Evolutionary conservation across 2,329 filamentous ascomycete genomes (phyloP).

Genomic region (Alternaria incomplexa): DNA sequence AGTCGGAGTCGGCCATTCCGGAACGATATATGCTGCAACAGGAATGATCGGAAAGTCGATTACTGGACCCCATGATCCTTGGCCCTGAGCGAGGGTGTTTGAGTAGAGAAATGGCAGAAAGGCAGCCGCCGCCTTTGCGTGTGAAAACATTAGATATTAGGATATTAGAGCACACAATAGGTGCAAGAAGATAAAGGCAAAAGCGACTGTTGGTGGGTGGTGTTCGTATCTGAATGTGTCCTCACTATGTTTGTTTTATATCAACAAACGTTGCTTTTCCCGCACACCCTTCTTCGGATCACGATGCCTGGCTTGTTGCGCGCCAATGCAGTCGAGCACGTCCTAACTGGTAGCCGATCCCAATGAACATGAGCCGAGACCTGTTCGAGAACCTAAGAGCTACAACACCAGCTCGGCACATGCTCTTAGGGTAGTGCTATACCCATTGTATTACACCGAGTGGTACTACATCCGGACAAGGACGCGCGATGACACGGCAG

Average conservation of each 20-base stretch:
- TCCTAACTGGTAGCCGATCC: not conserved
- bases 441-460: not conserved
- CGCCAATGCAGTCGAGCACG: not conserved
- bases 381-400: not conserved
- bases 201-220: not conserved
- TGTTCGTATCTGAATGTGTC: not conserved
- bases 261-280: not conserved
- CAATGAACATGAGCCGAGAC: not conserved
- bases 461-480: not conserved
- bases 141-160: not conserved
- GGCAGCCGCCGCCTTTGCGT: not conserved
- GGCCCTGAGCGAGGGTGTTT: slow-evolving; percentile 2
- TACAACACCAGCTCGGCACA: not conserved
- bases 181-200: not conserved
- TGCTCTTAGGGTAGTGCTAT: not conserved
- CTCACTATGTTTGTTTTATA: not conserved
- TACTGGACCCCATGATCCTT: slow-evolving; percentile 20
- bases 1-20: slow-evolving; percentile 22
- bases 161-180: not conserved
- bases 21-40: slow-evolving; percentile 27
- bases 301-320: not conserved
- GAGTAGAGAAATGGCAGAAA: not conserved
- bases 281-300: not conserved
- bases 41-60: slow-evolving; percentile 29
- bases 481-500: not conserved